Evolutionary conservation across 148 eudicot genomes (phyloP), one percentile per base, ranked within the genome.

Genomic region (Diospyros lotus): DNA sequence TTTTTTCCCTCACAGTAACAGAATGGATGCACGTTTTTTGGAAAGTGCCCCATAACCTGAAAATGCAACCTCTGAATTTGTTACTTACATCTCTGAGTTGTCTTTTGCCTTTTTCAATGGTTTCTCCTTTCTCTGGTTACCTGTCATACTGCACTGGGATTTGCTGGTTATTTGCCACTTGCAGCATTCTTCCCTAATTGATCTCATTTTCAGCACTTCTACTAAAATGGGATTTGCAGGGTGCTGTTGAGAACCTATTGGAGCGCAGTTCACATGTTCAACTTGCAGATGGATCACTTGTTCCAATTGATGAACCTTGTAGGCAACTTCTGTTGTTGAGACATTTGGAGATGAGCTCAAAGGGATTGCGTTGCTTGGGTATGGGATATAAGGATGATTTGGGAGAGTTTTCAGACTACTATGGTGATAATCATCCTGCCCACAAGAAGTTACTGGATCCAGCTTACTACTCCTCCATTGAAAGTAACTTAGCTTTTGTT

Each of bases 361-460:
- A 87, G 84, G 97, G 92, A 67, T 84, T 93, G 68, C 80, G 98
- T 75, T 93, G 98, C 80, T 83, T 93, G 64, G 97, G 90, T 71
- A 61, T 89, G 50, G 98, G 94, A 7, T 93, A 88, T 75, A 93
- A 83, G 78, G 97, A 91, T 82, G 93, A 91, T 38, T 75, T 93
- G 40, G 89, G 80, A 10, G 98, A 91, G 75, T 79, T 93, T 73
- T 84, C 94, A 3, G 87, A 82, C 75, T 93, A 91, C 72, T 66
- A 83, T 76, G 56, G 52, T 42, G 91, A 76, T 14, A 76, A 52
- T 79, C 98, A 93, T 78, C 92, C 92, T 2, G 91, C 91, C 15
- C 97, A 91, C 77, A 89, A 86, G 86, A 87, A 83, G 80, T 85
- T 93, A 71, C 87, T 93, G 14, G 94, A 93, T 81, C 98, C 90